Percentiles rank a stretch among this genome's conserved stretches.
Evolutionary conservation across 1,139 yeast species (phyloP).

Genomic region (Yamadazyma triangularis): DNA sequence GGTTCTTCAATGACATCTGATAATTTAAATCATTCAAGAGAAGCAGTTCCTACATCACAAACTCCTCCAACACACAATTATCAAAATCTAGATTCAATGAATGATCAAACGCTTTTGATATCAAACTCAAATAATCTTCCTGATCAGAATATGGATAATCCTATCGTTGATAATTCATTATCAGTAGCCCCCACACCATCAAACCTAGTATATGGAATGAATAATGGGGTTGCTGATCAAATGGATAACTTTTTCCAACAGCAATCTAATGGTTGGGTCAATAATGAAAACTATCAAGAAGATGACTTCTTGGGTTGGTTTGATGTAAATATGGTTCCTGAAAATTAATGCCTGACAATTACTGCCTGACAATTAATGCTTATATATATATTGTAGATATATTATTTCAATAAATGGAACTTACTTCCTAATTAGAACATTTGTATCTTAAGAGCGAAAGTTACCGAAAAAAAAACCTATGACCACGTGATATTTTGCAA

Average conservation of each 20-base stretch:
- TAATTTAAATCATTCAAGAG: too few relatives aligned
- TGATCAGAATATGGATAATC: conserved; percentile 3
- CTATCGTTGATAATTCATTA: too few relatives aligned
- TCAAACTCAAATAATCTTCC: conserved; percentile 3
- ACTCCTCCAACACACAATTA: too few relatives aligned
- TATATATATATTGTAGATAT: too few relatives aligned
- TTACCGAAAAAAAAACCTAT: too few relatives aligned
- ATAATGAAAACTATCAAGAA: conserved; percentile 53
- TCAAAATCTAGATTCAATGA: conserved; percentile 9
- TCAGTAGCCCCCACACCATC: conserved; percentile 8
- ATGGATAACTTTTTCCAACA: conserved; percentile 64
- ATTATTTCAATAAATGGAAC: too few relatives aligned
- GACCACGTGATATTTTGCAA: too few relatives aligned
- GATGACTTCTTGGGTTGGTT: conserved; percentile 97
- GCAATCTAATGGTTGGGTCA: conserved; percentile 77
- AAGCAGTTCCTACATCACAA: background rate
- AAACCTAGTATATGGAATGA: conserved; percentile 1
- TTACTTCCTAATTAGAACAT: too few relatives aligned
- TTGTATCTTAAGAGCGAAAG: too few relatives aligned
- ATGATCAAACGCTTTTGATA: conserved; percentile 9
- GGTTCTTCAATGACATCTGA: background rate
- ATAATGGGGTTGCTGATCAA: conserved; percentile 31
- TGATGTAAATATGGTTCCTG: conserved; percentile 52
- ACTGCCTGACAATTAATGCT: too few relatives aligned
- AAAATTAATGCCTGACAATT: too few relatives aligned